phyloP scores from a whole-genome alignment of 495 filamentous ascomycete species.

The Chaetomium tenue region DNA sequence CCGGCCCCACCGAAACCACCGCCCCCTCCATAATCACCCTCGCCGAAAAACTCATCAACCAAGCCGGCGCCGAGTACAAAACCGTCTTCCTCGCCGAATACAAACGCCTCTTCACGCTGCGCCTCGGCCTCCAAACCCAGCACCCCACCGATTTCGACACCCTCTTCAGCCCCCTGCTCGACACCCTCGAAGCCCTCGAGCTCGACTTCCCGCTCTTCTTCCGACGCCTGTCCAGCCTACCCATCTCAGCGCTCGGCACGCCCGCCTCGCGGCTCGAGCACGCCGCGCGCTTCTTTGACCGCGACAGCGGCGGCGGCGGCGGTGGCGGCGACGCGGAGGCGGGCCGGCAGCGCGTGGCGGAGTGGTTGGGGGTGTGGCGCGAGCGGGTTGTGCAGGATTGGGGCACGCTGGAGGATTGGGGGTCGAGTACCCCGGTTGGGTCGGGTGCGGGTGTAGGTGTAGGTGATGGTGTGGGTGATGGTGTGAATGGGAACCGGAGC shows the following conservation, averaged over 20 bases:
- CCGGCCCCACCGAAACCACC: conserved; percentile 64
- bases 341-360: conserved; percentile 61
- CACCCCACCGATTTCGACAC: conserved; percentile 71
- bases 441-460: not conserved
- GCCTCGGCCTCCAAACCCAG: conserved; percentile 68
- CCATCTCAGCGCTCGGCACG: conserved; percentile 57
- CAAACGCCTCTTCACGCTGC: conserved; percentile 70
- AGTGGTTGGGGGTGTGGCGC: conserved; percentile 76
- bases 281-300: conserved; percentile 59
- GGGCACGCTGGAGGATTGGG: conserved; percentile 42
- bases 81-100: conserved; percentile 82
- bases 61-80: conserved; percentile 80
- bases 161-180: conserved; percentile 75
- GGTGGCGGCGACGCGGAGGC: conserved; percentile 40
- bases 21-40: conserved; percentile 66
- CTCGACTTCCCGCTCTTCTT: conserved; percentile 94
- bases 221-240: conserved; percentile 63
- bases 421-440: not conserved
- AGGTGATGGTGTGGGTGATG: not conserved
- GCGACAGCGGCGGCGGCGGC: too few relatives aligned
- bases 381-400: conserved; percentile 69
- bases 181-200: conserved; percentile 72
- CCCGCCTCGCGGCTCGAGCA: conserved; percentile 56
- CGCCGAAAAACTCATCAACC: conserved; percentile 77
- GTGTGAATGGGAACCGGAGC: not conserved